Conservation (phyloP, 169 alveolate genomes). For the Plasmodium relictum region DNA sequence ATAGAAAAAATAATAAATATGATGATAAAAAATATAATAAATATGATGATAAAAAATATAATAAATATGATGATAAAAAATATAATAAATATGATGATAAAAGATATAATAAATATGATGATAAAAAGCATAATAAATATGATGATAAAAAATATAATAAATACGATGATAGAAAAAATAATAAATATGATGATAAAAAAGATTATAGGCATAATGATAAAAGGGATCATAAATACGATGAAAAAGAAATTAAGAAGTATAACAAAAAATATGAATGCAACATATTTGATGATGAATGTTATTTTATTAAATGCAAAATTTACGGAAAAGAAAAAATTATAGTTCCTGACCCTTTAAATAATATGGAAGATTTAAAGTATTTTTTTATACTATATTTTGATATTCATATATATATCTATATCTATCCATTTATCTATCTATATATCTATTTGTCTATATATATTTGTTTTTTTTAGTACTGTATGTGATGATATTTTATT, state of each 20-base stretch:
- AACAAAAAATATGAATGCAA: slow-evolving; percentile 26
- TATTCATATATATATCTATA: not conserved
- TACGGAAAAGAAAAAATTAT: slow-evolving; percentile 39
- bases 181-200: not conserved
- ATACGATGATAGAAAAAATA: not conserved
- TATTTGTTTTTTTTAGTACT: slow-evolving; percentile 1
- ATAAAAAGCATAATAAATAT: not conserved
- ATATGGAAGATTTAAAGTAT: slow-evolving; percentile 38
- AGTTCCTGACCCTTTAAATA: slow-evolving; percentile 19
- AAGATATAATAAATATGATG: not conserved
- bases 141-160: not conserved
- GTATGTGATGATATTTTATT: slow-evolving; percentile 18
- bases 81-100: not conserved
- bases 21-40: not conserved
- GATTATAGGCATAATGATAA: not conserved
- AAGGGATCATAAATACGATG: not conserved
- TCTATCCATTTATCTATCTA: not conserved
- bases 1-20: not conserved
- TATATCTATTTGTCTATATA: not conserved
- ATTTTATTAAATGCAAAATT: slow-evolving; percentile 21
- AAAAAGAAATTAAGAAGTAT: not conserved
- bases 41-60: not conserved
- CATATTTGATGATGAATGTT: slow-evolving; percentile 51
- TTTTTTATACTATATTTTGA: not conserved
- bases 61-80: not conserved